Conservation (phyloP, 2,329 filamentous ascomycete genomes). For the Trichoderma pleuroti region DNA sequence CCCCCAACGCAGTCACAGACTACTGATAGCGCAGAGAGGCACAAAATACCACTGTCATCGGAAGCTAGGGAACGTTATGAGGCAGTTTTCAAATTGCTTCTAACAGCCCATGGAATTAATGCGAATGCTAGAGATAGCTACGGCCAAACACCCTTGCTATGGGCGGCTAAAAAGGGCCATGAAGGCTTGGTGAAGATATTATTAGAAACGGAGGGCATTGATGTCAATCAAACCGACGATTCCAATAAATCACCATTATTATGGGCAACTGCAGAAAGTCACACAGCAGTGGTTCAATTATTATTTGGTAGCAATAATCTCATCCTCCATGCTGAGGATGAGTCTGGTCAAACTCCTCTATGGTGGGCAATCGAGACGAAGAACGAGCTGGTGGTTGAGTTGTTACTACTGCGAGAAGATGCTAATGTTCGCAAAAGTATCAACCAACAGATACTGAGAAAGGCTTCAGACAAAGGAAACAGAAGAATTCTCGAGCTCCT, state of each 20-base stretch:
- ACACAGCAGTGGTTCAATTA: background rate
- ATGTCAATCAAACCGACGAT: background rate
- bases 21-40: background rate
- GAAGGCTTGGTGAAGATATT: background rate
- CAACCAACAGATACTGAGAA: background rate
- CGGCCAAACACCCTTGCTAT: background rate
- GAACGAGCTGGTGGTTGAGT: background rate
- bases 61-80: background rate
- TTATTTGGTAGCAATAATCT: background rate
- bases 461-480: background rate
- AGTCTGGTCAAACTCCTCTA: background rate
- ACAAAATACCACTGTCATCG: background rate
- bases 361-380: background rate
- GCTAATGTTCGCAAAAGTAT: background rate
- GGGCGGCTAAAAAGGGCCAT: background rate
- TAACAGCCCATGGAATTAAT: background rate
- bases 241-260: background rate
- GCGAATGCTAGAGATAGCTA: background rate
- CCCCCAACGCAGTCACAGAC: background rate
- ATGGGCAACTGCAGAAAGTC: background rate
- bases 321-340: background rate
- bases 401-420: background rate
- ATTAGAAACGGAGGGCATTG: background rate
- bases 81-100: background rate
- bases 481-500: background rate